Percentiles rank a stretch among this genome's conserved stretches.
These are phyloP conservation scores for Nicotiana sylvestris DNA, from an alignment of 257 asterid species.

Conservation along the genomic window DNA sequence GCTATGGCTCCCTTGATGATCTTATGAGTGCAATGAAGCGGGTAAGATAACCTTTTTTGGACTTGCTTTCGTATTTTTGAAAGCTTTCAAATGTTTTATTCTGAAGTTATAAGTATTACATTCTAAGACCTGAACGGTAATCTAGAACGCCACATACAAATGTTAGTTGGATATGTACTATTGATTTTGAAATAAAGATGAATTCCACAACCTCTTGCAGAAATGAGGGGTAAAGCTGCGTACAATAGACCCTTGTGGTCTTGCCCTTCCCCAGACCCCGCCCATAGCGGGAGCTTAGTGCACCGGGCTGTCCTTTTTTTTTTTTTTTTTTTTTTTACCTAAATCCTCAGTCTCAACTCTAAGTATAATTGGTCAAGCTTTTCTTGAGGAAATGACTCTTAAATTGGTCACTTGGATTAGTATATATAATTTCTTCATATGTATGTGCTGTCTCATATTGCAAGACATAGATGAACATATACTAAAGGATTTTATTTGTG, in stretches of 20 bases:
- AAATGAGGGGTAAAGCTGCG: too few relatives aligned
- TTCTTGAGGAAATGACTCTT: background rate
- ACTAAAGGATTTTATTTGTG: background rate
- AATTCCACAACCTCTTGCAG: background rate
- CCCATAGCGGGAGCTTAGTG: too few relatives aligned
- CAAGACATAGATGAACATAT: background rate
- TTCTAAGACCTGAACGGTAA: background rate
- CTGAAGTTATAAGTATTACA: background rate
- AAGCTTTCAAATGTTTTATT: background rate
- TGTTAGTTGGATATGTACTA: background rate
- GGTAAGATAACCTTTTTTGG: slow-evolving; percentile 33
- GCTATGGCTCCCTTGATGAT: slow-evolving; percentile 64
- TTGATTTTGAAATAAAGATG: background rate
- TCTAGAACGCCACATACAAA: background rate
- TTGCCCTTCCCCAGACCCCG: too few relatives aligned
- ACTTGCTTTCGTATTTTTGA: background rate
- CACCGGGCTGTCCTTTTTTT: too few relatives aligned
- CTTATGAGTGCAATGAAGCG: slow-evolving; percentile 54
- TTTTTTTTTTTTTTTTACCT: background rate
- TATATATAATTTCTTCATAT: background rate
- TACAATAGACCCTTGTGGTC: too few relatives aligned
- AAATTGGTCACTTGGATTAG: background rate
- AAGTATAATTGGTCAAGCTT: background rate
- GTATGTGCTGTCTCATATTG: background rate
- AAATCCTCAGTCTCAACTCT: background rate